Base-by-base conservation (phyloP, 1,284 basidiomycete genomes). In the Tylopilus orsonianus region DNA sequence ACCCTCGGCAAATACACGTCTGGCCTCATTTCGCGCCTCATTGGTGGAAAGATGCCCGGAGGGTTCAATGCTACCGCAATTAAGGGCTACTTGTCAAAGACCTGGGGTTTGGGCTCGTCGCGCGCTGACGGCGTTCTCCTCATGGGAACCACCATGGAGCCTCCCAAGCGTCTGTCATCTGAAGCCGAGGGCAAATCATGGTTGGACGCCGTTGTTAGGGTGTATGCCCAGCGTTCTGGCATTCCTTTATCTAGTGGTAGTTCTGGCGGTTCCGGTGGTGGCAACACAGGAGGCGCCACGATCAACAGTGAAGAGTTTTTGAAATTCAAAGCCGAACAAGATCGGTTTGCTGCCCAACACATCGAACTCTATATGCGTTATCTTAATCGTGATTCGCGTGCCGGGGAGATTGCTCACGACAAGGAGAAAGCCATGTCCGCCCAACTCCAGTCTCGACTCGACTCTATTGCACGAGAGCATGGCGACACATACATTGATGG, bases 221-320 rank as follows among this genome's bases (percentile, higher is more conserved):
- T 79, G 16, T 99, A 99, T 65, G 93, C 93, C 47, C 81, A 89
- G 56, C 87, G 90, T 52, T 77, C 91, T 8, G 94, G 95, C 20
- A 88, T 99, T 60, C 83, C 85, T 2, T 76, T 99, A n/a, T 79
- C 87, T 23, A 83, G 85, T 30, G 80, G 79, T 14, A 77, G 79
- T 44, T 75, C 79, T 23, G 79, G 75, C 39, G 85, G 80, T 41
- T 82, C 76, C 9, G 83, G 76, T 42, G 81, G 81, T 14, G 80
- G 78, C 35, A 80, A 73, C 3, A 78, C 73, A 41, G 88, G 87
- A 30, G 91, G 90, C 23, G 85, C 86, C 1, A 87, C 87, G 37
- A 97, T 98, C 77, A 97, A 97, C 76, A 95, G 92, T 65, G 96
- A 99, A 71, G 94, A 97, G 68, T 97, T 99, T 78, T 75, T 94